A percentile compares a stretch with the other conserved stretches of the same genome.
These are phyloP conservation scores for Aspergillus flavus DNA, from an alignment of 2,329 filamentous ascomycete species.

Conservation along the genomic window DNA sequence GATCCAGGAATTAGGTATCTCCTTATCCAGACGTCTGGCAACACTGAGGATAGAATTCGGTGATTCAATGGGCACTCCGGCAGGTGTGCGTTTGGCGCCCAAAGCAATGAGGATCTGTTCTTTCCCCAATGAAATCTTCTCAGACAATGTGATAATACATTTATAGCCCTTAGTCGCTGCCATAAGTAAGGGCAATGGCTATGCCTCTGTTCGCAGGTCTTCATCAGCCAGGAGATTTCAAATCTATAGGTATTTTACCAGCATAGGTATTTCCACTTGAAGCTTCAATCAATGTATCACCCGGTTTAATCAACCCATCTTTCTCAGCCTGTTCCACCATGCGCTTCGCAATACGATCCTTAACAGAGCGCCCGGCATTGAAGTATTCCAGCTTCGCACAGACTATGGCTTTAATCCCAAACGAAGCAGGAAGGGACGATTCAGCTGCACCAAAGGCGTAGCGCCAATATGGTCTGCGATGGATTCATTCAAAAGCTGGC, in stretches of 20 bases:
- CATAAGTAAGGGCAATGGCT: constrained; percentile 85
- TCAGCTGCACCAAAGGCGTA: constrained; percentile 74
- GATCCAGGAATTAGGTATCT: constrained; percentile 92
- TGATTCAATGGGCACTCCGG: constrained; percentile 82
- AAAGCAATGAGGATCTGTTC: constrained; percentile 85
- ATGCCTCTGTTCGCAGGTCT: constrained; percentile 60
- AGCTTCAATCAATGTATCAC: constrained; percentile 89
- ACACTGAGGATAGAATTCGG: constrained; percentile 93
- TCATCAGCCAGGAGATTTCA: not conserved
- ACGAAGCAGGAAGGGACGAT: constrained; percentile 66
- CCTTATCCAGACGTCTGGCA: constrained; percentile 77
- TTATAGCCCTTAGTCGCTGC: constrained; percentile 89
- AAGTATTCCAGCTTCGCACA: constrained; percentile 85
- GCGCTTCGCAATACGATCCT: constrained; percentile 83
- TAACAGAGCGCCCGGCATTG: constrained; percentile 48
- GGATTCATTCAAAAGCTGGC: constrained; percentile 51
- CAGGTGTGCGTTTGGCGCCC: constrained; percentile 85
- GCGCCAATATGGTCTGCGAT: constrained; percentile 82
- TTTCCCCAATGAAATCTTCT: constrained; percentile 96
- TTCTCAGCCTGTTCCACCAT: constrained; percentile 92
- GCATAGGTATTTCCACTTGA: constrained; percentile 77
- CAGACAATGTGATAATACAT: constrained; percentile 90
- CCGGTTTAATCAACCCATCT: constrained; percentile 83
- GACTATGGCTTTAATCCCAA: constrained; percentile 78
- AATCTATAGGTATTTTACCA: not conserved